Evolutionary conservation across 1,284 basidiomycete genomes (phyloP).

Genomic region (Athelia sp.): DNA sequence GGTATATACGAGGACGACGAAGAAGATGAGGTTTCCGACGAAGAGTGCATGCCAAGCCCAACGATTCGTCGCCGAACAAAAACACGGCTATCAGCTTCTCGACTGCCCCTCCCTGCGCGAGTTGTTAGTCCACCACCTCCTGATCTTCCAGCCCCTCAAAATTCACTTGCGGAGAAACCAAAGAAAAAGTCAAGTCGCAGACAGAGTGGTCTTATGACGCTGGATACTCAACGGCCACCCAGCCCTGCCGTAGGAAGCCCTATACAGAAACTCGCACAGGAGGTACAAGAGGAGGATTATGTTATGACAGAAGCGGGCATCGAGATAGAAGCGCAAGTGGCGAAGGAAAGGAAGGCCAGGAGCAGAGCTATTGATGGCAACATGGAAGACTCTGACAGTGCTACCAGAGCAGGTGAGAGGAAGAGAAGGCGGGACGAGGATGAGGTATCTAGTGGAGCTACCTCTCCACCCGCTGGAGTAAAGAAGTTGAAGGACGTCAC

Average conservation of each 20-base stretch:
- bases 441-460: constrained; percentile 16
- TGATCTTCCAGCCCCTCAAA: constrained; percentile 10
- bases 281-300: constrained; percentile 4
- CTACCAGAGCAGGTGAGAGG: constrained; percentile 27
- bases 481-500: constrained; percentile 63
- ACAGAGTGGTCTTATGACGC: constrained; percentile 59
- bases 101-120: constrained; percentile 40
- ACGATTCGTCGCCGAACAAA: constrained; percentile 32
- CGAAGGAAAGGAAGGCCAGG: constrained; percentile 31
- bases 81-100: constrained; percentile 35
- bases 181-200: constrained; percentile 52
- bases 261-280: constrained; percentile 42
- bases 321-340: constrained; percentile 18
- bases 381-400: constrained; percentile 20
- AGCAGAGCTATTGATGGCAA: constrained; percentile 20
- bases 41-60: constrained; percentile 35
- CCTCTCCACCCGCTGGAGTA: constrained; percentile 28
- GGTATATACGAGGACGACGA: constrained; percentile 70
- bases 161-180: constrained; percentile 13
- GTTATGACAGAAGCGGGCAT: constrained; percentile 14
- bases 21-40: constrained; percentile 25
- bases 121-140: constrained; percentile 21
- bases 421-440: constrained; percentile 36
- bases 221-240: constrained; percentile 37
- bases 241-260: constrained; percentile 69